Evolutionary conservation across 2,329 filamentous ascomycete species (phyloP).

Genomic region (Rutstroemia sp.): DNA sequence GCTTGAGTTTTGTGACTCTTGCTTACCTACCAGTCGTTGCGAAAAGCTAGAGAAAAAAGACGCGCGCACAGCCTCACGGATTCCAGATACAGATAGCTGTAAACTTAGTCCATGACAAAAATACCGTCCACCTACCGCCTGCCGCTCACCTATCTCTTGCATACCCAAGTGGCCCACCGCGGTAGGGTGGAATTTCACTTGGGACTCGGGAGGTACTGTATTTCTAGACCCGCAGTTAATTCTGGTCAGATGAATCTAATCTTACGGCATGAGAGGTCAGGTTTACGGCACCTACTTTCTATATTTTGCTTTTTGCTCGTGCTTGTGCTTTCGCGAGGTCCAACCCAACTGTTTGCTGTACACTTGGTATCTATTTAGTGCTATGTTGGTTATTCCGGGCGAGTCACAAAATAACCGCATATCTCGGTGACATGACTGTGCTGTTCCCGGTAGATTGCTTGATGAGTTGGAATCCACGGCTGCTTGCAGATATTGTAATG

Average conservation of each 20-base stretch:
- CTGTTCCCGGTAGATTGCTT: too few relatives aligned
- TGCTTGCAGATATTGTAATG: neutral
- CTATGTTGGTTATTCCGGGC: too few relatives aligned
- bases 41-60: too few relatives aligned
- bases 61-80: too few relatives aligned
- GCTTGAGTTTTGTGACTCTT: neutral
- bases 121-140: neutral
- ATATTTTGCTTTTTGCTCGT: neutral
- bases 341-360: too few relatives aligned
- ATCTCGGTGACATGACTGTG: too few relatives aligned
- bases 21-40: too few relatives aligned
- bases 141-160: neutral
- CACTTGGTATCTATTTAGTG: too few relatives aligned
- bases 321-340: neutral
- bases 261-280: conserved; percentile 2
- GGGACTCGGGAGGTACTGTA: neutral
- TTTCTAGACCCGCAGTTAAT: conserved; percentile 1
- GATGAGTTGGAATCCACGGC: neutral
- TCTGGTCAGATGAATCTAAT: conserved; percentile 5
- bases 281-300: neutral
- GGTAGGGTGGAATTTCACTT: neutral
- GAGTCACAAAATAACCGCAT: too few relatives aligned
- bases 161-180: neutral
- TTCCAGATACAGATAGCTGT: too few relatives aligned
- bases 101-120: too few relatives aligned